These are phyloP conservation scores for Adansonia digitata DNA, from an alignment of 345 rosid species.

Conservation along the genomic window DNA sequence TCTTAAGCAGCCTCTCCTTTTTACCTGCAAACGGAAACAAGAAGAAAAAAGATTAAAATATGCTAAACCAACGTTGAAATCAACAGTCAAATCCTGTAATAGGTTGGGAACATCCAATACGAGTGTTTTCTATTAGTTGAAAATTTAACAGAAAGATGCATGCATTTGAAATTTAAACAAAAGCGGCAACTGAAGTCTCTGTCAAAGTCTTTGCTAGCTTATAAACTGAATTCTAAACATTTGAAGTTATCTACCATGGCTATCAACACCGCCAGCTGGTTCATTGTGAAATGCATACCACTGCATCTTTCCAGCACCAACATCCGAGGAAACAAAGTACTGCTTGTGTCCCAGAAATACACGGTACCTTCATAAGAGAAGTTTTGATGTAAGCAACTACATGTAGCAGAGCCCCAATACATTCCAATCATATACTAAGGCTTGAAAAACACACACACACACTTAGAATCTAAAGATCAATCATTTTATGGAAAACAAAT, in stretches of 20 bases:
- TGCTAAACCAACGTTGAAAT: background rate
- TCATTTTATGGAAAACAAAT: background rate
- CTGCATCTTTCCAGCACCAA: constrained; percentile 98
- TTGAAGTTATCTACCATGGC: constrained; percentile 35
- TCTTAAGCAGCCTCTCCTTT: constrained; percentile 71
- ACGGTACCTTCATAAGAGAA: constrained; percentile 52
- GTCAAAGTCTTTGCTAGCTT: background rate
- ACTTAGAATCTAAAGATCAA: background rate
- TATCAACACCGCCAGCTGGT: constrained; percentile 72
- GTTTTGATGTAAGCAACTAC: constrained; percentile 9
- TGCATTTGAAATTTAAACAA: background rate
- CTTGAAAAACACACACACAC: background rate
- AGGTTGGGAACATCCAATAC: background rate
- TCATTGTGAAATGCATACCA: constrained; percentile 95
- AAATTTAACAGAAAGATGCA: background rate
- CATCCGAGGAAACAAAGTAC: constrained; percentile 94
- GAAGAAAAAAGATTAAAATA: background rate
- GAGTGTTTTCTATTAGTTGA: background rate
- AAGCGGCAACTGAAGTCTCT: background rate
- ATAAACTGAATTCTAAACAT: constrained; percentile 11
- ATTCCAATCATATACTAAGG: background rate
- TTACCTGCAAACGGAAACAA: constrained; percentile 43
- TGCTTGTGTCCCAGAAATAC: constrained; percentile 95
- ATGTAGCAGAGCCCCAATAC: background rate
- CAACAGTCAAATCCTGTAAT: background rate